phyloP scores from a whole-genome alignment of 768 basidiomycete species.

The Serendipita sp. region DNA sequence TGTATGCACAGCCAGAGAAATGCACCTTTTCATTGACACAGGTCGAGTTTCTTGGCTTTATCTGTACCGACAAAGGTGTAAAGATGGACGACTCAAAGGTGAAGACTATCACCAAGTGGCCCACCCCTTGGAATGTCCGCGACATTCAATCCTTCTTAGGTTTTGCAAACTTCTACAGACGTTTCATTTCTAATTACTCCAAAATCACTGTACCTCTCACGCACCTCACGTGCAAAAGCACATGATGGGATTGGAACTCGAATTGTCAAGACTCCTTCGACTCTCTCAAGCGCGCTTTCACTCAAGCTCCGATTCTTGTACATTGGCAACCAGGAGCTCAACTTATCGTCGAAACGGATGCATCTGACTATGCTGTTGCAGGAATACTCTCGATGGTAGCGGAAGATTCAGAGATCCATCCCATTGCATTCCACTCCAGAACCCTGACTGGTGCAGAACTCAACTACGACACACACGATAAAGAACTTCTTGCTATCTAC shows the following conservation, averaged over 20 bases:
- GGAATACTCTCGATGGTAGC: conserved; percentile 14
- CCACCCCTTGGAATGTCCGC: conserved; percentile 13
- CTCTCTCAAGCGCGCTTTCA: conserved; percentile 17
- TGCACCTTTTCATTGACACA: conserved; percentile 17
- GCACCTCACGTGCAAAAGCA: conserved; percentile 17
- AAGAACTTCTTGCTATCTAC: conserved; percentile 35
- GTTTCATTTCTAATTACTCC: conserved; percentile 22
- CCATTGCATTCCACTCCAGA: conserved; percentile 25
- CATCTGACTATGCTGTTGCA: conserved; percentile 20
- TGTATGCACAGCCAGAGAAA: conserved; percentile 19
- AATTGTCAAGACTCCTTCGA: conserved; percentile 17
- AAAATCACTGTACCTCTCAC: conserved; percentile 20
- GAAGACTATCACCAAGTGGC: conserved; percentile 19
- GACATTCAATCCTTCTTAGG: conserved; percentile 21
- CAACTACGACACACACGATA: conserved; percentile 36
- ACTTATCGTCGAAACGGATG: conserved; percentile 15
- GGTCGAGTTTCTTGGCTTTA: conserved; percentile 16
- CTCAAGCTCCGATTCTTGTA: conserved; percentile 18
- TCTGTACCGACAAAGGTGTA: conserved; percentile 8
- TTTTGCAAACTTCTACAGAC: conserved; percentile 22
- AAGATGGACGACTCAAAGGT: conserved; percentile 23
- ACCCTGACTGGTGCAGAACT: conserved; percentile 20
- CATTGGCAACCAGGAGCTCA: conserved; percentile 19
- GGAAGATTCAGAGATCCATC: conserved; percentile 17
- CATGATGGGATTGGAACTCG: conserved; percentile 13